Conservation (phyloP, 345 rosid species). For the Theobroma cacao region DNA sequence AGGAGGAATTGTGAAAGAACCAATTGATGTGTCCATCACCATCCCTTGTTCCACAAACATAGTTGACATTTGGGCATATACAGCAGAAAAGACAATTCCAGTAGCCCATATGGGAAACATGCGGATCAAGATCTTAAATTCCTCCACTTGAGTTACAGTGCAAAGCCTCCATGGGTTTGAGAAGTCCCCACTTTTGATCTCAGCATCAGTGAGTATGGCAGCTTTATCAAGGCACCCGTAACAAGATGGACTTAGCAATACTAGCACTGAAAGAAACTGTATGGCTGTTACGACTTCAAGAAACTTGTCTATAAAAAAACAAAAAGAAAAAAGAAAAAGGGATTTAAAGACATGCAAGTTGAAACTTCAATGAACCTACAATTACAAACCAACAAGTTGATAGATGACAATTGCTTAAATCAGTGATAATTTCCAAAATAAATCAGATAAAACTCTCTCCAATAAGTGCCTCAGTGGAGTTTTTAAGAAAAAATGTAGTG, state of each 20-base stretch:
- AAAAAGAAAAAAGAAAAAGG: neutral
- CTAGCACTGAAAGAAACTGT: neutral
- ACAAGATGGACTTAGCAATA: conserved; percentile 2
- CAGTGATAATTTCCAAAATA: neutral
- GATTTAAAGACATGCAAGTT: neutral
- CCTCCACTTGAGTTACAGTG: conserved; percentile 93
- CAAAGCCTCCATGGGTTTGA: conserved; percentile 79
- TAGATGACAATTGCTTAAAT: neutral
- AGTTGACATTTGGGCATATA: conserved; percentile 86
- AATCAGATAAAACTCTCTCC: too few species aligned
- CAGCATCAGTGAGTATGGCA: conserved; percentile 65
- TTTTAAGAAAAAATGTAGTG: too few species aligned
- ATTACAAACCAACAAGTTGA: neutral
- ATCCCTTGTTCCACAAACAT: conserved; percentile 94
- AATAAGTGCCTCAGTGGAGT: too few species aligned
- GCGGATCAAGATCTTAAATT: conserved; percentile 81
- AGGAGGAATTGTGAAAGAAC: conserved; percentile 85
- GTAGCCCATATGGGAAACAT: conserved; percentile 97
- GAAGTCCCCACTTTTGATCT: conserved; percentile 50
- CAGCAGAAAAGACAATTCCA: conserved; percentile 79
- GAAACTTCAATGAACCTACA: conserved; percentile 1
- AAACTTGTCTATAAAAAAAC: neutral
- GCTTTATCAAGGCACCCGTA: conserved; percentile 95
- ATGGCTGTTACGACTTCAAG: neutral
- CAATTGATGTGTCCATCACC: conserved; percentile 76